These are phyloP conservation scores for Starmera stellimalicola DNA, from an alignment of 1,139 yeast species.

Conservation along the genomic window DNA sequence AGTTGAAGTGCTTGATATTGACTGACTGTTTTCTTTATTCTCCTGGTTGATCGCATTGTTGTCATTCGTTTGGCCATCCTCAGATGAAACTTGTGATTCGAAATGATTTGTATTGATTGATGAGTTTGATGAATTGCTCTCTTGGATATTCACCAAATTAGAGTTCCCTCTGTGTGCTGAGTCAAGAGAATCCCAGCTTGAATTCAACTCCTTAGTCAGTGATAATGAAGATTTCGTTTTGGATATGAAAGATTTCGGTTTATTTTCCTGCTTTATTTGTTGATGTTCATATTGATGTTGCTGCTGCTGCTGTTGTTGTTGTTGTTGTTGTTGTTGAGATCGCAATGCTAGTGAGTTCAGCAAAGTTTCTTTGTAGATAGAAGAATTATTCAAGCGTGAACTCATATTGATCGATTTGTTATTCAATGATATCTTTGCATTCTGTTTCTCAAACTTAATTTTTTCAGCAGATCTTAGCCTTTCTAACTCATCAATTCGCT, in stretches of 20 bases:
- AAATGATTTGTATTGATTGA: background rate
- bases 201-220: slow-evolving; percentile 1
- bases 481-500: slow-evolving; percentile 26
- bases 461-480: slow-evolving; percentile 52
- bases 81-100: slow-evolving; percentile 7
- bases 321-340: background rate
- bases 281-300: background rate
- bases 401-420: slow-evolving; percentile 1
- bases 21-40: background rate
- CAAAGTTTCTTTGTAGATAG: background rate
- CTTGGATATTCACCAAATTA: no score
- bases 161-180: no score
- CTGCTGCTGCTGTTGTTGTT: background rate
- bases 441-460: slow-evolving; percentile 64
- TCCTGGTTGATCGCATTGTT: background rate
- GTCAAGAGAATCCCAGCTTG: slow-evolving; percentile 7
- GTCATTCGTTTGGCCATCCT: background rate
- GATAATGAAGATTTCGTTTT: slow-evolving; percentile 4
- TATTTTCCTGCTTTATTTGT: no score
- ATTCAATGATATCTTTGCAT: slow-evolving; percentile 19
- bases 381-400: slow-evolving; percentile 3
- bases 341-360: background rate
- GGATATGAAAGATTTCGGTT: background rate
- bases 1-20: background rate
- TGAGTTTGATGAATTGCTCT: slow-evolving; percentile 1